Conservation (phyloP, 2,329 filamentous ascomycete species). For the Penicillium sumatraense region DNA sequence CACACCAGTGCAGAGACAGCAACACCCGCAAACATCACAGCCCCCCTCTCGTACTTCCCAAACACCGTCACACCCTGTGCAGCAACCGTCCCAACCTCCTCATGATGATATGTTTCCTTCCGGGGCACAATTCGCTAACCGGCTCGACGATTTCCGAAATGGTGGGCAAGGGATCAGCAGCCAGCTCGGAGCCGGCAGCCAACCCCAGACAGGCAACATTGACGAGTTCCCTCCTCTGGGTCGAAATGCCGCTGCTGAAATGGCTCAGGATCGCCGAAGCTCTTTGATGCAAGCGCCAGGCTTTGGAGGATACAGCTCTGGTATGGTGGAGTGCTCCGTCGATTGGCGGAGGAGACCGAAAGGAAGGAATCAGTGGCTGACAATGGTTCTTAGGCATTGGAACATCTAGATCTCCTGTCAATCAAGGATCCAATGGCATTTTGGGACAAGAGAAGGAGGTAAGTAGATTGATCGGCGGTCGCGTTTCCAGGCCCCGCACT, state of each 20-base stretch:
- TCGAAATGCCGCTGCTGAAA: conserved; percentile 55
- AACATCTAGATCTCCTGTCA: conserved; percentile 48
- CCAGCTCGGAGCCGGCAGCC: conserved; percentile 54
- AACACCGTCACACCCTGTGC: conserved; percentile 44
- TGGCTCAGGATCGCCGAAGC: conserved; percentile 54
- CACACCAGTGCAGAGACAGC: conserved; percentile 58
- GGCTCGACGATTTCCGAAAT: conserved; percentile 61
- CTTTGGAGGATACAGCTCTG: conserved; percentile 45
- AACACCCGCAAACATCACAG: conserved; percentile 49
- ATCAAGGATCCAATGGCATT: conserved; percentile 48
- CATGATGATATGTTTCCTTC: conserved; percentile 55
- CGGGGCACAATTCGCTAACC: conserved; percentile 55
- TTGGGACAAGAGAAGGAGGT: conserved; percentile 49
- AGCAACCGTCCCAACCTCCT: conserved; percentile 50
- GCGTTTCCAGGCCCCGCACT: conserved; percentile 17
- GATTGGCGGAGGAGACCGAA: conserved; percentile 27
- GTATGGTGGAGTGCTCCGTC: conserved; percentile 38
- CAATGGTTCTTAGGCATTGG: conserved; percentile 36
- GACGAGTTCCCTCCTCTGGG: conserved; percentile 66
- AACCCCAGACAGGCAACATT: conserved; percentile 61
- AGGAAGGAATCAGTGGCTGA: conserved; percentile 16
- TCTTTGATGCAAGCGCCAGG: conserved; percentile 57
- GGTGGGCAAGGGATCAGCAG: conserved; percentile 60
- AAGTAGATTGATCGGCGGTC: conserved; percentile 18
- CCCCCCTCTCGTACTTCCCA: conserved; percentile 46